Conservation (phyloP, 1,284 basidiomycete species). For the Pyrrhoderma noxium region DNA sequence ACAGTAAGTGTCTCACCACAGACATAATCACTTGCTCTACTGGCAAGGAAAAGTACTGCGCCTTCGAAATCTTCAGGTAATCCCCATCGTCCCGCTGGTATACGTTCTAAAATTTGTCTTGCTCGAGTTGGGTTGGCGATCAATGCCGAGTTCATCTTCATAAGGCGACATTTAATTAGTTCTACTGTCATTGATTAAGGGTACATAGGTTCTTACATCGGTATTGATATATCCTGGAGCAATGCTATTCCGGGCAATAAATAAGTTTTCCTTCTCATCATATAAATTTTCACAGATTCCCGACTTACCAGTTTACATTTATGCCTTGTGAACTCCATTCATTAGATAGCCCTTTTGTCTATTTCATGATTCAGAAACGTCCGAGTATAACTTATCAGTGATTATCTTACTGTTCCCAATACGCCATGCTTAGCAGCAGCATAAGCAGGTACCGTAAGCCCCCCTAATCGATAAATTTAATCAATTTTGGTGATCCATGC, state of each 20-base stretch:
- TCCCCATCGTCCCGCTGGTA: conserved; percentile 91
- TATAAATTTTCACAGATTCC: neutral
- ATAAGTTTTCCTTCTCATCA: conserved; percentile 31
- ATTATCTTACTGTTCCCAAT: conserved; percentile 37
- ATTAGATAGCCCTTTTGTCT: conserved; percentile 29
- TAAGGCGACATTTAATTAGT: conserved; percentile 14
- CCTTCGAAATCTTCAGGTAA: conserved; percentile 85
- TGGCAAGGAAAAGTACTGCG: conserved; percentile 85
- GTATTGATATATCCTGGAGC: conserved; percentile 91
- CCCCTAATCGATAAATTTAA: conserved; percentile 33
- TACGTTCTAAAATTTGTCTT: conserved; percentile 87
- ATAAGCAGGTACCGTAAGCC: conserved; percentile 83
- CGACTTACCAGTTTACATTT: conserved; percentile 36
- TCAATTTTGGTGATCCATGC: too few relatives aligned
- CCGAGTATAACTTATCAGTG: neutral
- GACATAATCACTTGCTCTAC: conserved; percentile 81
- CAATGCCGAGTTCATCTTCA: conserved; percentile 68
- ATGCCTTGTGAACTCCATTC: conserved; percentile 47
- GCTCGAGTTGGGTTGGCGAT: conserved; percentile 67
- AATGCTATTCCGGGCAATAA: conserved; percentile 44
- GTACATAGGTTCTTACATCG: conserved; percentile 54
- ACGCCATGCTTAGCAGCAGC: conserved; percentile 84
- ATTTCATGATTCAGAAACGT: neutral
- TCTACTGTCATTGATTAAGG: conserved; percentile 17
- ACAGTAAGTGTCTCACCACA: conserved; percentile 81